These are phyloP conservation scores for Xerocomus brunneocitrinus DNA, from an alignment of 768 basidiomycete genomes.

Conservation along the genomic window DNA sequence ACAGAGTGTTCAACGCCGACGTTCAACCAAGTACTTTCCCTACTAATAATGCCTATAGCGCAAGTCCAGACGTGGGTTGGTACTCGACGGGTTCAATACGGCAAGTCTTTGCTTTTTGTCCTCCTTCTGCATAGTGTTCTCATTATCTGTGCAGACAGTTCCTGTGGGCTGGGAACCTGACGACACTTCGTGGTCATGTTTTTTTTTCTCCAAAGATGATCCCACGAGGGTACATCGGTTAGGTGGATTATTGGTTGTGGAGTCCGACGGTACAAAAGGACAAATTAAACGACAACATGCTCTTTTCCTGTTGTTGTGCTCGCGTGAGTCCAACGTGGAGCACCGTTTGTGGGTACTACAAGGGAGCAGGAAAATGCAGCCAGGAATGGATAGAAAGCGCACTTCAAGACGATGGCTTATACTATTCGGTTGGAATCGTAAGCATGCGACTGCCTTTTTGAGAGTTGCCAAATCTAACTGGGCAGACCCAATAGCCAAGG, in stretches of 20 bases:
- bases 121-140: neutral
- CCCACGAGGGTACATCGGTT: slow-evolving; percentile 89
- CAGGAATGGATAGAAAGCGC: slow-evolving; percentile 76
- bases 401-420: slow-evolving; percentile 76
- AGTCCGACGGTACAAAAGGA: slow-evolving; percentile 85
- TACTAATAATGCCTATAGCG: slow-evolving; percentile 65
- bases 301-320: slow-evolving; percentile 96
- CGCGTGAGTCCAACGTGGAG: slow-evolving; percentile 93
- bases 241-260: slow-evolving; percentile 62
- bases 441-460: slow-evolving; percentile 21
- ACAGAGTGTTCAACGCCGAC: too few species aligned
- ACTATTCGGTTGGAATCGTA: slow-evolving; percentile 83
- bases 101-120: slow-evolving; percentile 31
- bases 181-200: slow-evolving; percentile 84
- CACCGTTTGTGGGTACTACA: slow-evolving; percentile 85
- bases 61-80: slow-evolving; percentile 56
- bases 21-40: too few species aligned
- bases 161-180: slow-evolving; percentile 90
- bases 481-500: slow-evolving; percentile 91
- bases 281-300: slow-evolving; percentile 91
- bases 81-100: slow-evolving; percentile 67
- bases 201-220: slow-evolving; percentile 76
- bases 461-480: neutral
- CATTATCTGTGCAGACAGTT: slow-evolving; percentile 38
- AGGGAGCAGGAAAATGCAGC: slow-evolving; percentile 71